phyloP scores from a whole-genome alignment of 805 yeast species.

The Kurtzmaniella fragi region DNA sequence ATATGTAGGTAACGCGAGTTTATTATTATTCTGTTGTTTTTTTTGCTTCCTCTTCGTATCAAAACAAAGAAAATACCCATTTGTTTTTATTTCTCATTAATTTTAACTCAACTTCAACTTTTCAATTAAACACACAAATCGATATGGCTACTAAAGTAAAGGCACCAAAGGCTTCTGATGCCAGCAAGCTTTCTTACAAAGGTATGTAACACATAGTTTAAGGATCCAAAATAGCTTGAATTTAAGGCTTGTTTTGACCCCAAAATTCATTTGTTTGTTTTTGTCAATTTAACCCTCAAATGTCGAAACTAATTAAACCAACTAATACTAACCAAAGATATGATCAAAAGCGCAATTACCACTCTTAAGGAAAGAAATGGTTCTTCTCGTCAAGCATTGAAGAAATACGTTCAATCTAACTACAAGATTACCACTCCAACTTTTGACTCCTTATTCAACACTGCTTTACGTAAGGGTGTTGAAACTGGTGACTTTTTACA shows the following conservation, averaged over 20 bases:
- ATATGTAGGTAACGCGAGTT: neutral
- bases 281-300: neutral
- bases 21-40: neutral
- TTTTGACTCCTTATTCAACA: slow-evolving; percentile 73
- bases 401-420: slow-evolving; percentile 71
- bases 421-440: slow-evolving; percentile 53
- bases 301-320: neutral
- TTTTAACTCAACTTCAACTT: slow-evolving; percentile 2
- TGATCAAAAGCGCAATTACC: slow-evolving; percentile 63
- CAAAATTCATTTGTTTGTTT: neutral
- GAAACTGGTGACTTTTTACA: slow-evolving; percentile 69
- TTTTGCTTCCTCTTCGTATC: neutral
- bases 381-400: slow-evolving; percentile 81
- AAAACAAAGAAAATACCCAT: slow-evolving; percentile 4
- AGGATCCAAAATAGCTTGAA: no score
- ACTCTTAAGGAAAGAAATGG: slow-evolving; percentile 79
- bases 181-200: slow-evolving; percentile 39
- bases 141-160: slow-evolving; percentile 35
- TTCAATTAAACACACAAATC: slow-evolving; percentile 1
- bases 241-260: no score
- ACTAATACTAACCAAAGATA: slow-evolving; percentile 29
- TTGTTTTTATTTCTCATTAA: slow-evolving; percentile 7
- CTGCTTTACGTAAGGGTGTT: slow-evolving; percentile 78
- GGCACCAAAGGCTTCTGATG: slow-evolving; percentile 11
- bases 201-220: slow-evolving; percentile 28